Base-by-base conservation (phyloP, 2,329 filamentous ascomycete genomes). In the Aspergillus jensenii region DNA sequence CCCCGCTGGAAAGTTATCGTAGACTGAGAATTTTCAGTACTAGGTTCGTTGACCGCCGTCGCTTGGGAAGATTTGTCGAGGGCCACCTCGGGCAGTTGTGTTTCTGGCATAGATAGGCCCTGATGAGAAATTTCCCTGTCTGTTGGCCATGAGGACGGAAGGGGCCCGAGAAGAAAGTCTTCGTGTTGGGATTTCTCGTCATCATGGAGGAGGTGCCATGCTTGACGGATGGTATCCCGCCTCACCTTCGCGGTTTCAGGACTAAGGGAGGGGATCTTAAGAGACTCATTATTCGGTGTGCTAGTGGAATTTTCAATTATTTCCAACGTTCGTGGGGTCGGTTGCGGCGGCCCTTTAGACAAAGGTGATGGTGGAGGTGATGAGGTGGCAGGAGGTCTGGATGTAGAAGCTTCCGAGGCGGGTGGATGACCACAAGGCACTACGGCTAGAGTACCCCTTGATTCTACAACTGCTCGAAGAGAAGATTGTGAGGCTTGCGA, bases 141-240 rank as follows among this genome's bases (percentile, higher is more conserved):
- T 21, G 61, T 61, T 3, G 62, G 53, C 63, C 64, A 71, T 14
- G 69, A 66, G 3, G 68, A 66, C 3, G 71, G 71, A 12, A 73
- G 67, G 35, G 66, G 53, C 2, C 63, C 68, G 15, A 71, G 60
- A n/a, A 67, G 56, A 14, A 71, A 62, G 6, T 52, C n/a, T 14
- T 21, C 40, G 4, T 59, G 58, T 4, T 67, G 60, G n/a, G 60
- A 52, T n/a, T 43, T 21, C 14, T 65, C 55, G 2, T 60, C 40
- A 27, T 54, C 55, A 19, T 65, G 61, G 2, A 73, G 62, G 46
- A 68, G 67, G 17, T 58, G 52, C 59, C 67, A 66, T 50, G 70
- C 69, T 44, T 56, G 63, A n/a, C 60, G 61, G 25, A 72, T 63
- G 37, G 68, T 59, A 12, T 63, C 56, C 44, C 63, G 69, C 37